These are phyloP conservation scores for Moniliophthora roreri DNA, from an alignment of 1,284 basidiomycete genomes.

Conservation along the genomic window DNA sequence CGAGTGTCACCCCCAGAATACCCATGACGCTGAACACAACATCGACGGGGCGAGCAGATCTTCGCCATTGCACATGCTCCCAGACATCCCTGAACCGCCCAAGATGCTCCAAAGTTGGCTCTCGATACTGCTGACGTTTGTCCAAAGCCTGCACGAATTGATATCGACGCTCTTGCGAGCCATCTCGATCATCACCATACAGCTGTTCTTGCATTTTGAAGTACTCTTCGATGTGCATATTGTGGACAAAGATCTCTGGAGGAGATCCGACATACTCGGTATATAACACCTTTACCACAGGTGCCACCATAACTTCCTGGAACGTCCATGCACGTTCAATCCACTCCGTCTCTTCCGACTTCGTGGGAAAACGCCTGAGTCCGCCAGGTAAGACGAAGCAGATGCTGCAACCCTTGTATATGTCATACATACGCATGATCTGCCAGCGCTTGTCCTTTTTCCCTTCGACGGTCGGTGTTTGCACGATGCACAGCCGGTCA, in stretches of 20 bases:
- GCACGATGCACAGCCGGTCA: background rate
- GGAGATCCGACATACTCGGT: background rate
- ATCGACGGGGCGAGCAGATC: background rate
- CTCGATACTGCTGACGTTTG: background rate
- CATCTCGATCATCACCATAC: background rate
- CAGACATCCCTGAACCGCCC: background rate
- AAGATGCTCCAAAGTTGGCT: background rate
- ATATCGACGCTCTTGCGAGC: background rate
- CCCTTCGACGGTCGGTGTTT: background rate
- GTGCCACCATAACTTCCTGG: conserved; percentile 1
- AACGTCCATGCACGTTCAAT: conserved; percentile 1
- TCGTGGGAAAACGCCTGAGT: background rate
- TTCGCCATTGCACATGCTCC: background rate
- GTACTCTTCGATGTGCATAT: background rate
- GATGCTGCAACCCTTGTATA: background rate
- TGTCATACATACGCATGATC: background rate
- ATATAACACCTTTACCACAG: background rate
- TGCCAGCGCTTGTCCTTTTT: conserved; percentile 1
- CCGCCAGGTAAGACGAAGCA: background rate
- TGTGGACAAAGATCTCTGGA: background rate
- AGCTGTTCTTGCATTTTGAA: background rate
- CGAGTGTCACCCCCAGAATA: background rate
- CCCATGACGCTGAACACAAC: conserved; percentile 1
- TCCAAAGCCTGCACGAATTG: background rate
- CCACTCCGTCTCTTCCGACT: conserved; percentile 1